Evolutionary conservation across 1,139 yeast genomes (phyloP), one percentile per base, ranked within the genome.

Genomic region (Sugiyamaella castrensis): DNA sequence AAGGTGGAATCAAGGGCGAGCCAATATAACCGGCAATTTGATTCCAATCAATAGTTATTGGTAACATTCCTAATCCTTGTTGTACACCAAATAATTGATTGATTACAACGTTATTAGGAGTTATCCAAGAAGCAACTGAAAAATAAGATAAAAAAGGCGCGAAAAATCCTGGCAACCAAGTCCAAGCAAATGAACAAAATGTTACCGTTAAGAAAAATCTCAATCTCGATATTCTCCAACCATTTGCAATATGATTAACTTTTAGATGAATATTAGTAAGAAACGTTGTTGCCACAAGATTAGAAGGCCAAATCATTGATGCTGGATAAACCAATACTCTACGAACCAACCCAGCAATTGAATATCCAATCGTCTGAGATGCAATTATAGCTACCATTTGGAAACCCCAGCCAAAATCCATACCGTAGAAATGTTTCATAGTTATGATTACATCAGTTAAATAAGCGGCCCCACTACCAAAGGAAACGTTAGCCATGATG

Each of bases 1-100:
- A 79, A 29, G 91, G 89, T 8, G 87, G 84, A 56, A 82, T 75
- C 60, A 84, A 73, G 9, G 91, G 87, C 26, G 84, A 77, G 12
- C 82, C 81, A 53, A 79, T 68, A 65, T 77, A 79, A 46, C 81
- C 84, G 1, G 79, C 68, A 43, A 77, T 66, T 64, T 75, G 77
- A 41, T 76, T 72, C 82, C 82, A 80, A 61, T 80, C 84, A 57
- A 80, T 77, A 1, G 82, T 73, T 30, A 76, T 57, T 24, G 89
- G 89, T 60, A 82, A 67, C 64, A 82, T 64, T 27, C 87, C 88
- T 51, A 82, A 70, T 12, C 87, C 87, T 10, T 81, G 70, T 12
- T 70, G 56, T 29, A 78, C 70, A 46, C 88, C 87, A 61, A 82
- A 81, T 40, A 84, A 66, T 64, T 82, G 85, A 64, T 80, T 79